Evolutionary conservation across 352 stramenopile genomes (phyloP).

Genomic region (Hyaloperonospora brassicae): DNA sequence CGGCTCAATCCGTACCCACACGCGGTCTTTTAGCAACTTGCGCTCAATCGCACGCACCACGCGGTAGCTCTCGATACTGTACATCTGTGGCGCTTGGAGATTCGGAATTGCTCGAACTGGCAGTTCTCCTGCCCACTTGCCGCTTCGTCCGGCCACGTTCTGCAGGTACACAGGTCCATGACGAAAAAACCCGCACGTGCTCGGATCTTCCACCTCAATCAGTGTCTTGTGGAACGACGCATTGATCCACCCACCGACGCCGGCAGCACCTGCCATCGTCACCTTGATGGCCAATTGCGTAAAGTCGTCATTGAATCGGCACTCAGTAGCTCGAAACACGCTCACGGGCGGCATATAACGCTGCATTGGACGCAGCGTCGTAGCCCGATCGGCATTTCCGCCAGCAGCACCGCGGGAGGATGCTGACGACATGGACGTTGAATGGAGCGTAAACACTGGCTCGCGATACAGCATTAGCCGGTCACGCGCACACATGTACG

Average conservation of each 20-base stretch:
- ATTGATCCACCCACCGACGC: constrained; percentile 59
- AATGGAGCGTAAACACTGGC: constrained; percentile 39
- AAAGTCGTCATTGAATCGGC: constrained; percentile 64
- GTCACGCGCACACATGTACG: constrained; percentile 49
- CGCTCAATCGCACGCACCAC: constrained; percentile 52
- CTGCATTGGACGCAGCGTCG: constrained; percentile 25
- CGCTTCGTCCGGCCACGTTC: constrained; percentile 47
- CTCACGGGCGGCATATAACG: constrained; percentile 53
- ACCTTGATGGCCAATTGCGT: constrained; percentile 59
- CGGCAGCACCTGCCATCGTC: constrained; percentile 40
- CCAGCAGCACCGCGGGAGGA: constrained; percentile 1
- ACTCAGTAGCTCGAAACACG: constrained; percentile 63
- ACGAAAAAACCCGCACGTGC: constrained; percentile 14
- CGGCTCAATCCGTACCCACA: constrained; percentile 51
- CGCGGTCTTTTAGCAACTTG: constrained; percentile 66
- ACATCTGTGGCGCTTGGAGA: constrained; percentile 46
- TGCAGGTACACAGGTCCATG: constrained; percentile 47
- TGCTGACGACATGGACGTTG: constrained; percentile 15
- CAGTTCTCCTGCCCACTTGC: constrained; percentile 56
- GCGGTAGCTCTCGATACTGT: constrained; percentile 45
- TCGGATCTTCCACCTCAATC: constrained; percentile 49
- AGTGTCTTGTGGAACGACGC: constrained; percentile 45
- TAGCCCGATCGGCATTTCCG: too few relatives aligned
- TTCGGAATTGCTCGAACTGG: constrained; percentile 54
- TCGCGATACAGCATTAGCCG: constrained; percentile 41